These are phyloP conservation scores for Chenopodium suecicum DNA, from an alignment of 148 eudicot genomes.

Conservation along the genomic window DNA sequence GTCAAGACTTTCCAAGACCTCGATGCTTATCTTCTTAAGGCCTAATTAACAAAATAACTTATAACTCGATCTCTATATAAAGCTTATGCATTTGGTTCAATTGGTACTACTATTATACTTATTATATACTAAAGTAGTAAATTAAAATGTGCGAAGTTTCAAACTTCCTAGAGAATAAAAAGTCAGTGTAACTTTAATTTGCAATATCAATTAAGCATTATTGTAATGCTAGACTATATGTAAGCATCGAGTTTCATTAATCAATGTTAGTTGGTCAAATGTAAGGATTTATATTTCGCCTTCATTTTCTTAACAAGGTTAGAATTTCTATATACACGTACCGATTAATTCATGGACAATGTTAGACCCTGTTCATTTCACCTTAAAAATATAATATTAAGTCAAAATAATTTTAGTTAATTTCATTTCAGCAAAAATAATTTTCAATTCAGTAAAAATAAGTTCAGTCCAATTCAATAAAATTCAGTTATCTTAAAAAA, in stretches of 20 bases:
- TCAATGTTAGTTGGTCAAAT: neutral
- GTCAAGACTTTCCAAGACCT: constrained; percentile 56
- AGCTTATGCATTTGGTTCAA: neutral
- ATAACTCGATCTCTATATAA: too few species aligned
- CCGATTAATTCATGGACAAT: too few species aligned
- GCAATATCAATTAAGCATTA: neutral
- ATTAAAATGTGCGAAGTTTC: neutral
- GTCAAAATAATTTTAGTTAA: too few species aligned
- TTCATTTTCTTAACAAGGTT: too few species aligned
- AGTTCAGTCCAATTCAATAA: too few species aligned
- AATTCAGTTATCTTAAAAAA: too few species aligned
- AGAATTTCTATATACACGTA: too few species aligned
- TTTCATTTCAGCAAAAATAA: too few species aligned
- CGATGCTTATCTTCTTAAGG: constrained; percentile 59
- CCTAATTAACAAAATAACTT: constrained; percentile 11
- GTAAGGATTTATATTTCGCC: too few species aligned
- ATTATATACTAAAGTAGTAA: neutral
- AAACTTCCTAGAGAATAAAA: neutral
- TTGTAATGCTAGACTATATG: neutral
- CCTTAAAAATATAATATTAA: too few species aligned
- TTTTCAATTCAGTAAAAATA: too few species aligned
- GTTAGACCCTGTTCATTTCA: too few species aligned
- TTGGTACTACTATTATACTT: neutral
- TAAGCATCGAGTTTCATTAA: neutral
- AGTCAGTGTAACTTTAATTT: neutral